Conservation (phyloP, 2,329 filamentous ascomycete species). For the Ophiostoma montium region DNA sequence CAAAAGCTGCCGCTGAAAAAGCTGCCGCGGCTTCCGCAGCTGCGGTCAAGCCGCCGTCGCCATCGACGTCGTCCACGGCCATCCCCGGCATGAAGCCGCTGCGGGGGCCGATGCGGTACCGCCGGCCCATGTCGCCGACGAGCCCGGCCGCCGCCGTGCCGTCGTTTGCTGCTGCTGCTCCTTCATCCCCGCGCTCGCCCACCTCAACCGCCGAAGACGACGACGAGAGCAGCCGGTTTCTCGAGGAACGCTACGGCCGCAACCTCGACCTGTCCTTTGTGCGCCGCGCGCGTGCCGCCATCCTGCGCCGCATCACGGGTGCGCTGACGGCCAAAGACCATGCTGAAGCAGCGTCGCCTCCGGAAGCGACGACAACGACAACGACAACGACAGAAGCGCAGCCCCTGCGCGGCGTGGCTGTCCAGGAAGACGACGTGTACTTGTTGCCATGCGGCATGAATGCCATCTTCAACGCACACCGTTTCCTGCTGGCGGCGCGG, state of each 20-base stretch:
- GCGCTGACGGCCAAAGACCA: constrained; percentile 63
- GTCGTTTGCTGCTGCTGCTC: not conserved
- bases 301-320: constrained; percentile 76
- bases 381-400: constrained; percentile 23
- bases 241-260: constrained; percentile 88
- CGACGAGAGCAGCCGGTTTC: constrained; percentile 61
- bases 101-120: constrained; percentile 72
- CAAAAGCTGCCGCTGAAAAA: not conserved
- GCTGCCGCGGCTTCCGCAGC: constrained; percentile 6
- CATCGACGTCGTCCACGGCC: too few species aligned
- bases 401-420: constrained; percentile 43
- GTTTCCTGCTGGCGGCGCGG: constrained; percentile 51
- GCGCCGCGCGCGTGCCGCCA: constrained; percentile 69
- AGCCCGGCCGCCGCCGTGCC: not conserved
- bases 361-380: not conserved
- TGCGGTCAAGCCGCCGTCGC: too few species aligned
- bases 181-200: constrained; percentile 6
- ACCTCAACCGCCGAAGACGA: constrained; percentile 16
- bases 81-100: constrained; percentile 22
- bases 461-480: constrained; percentile 80
- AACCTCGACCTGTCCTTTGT: constrained; percentile 74
- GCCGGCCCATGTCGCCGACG: constrained; percentile 36
- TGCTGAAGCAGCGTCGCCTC: constrained; percentile 27
- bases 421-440: constrained; percentile 78
- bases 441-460: constrained; percentile 89